Conservation (phyloP, 345 rosid species). For the Atalantia buxifolia region DNA sequence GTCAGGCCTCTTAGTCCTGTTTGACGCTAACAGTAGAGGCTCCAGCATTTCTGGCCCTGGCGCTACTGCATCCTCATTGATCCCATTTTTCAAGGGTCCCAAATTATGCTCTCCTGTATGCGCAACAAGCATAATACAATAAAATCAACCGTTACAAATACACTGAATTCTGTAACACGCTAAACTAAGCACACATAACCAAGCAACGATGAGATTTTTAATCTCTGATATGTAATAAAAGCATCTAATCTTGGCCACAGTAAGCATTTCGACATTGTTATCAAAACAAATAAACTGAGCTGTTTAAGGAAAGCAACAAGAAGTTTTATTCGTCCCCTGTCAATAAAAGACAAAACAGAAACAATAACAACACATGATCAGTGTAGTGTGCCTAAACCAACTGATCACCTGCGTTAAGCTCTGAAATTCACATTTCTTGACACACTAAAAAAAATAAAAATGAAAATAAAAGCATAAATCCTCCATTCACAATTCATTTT, state of each 20-base stretch:
- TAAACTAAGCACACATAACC: neutral
- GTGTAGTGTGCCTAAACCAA: neutral
- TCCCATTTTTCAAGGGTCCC: constrained; percentile 57
- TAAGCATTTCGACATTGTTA: neutral
- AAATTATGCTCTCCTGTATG: constrained; percentile 47
- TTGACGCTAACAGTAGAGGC: constrained; percentile 60
- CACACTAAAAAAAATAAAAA: neutral
- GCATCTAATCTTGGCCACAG: neutral
- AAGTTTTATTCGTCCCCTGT: neutral
- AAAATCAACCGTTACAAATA: neutral
- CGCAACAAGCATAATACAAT: constrained; percentile 4
- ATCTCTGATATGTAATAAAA: neutral
- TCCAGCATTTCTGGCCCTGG: constrained; percentile 50
- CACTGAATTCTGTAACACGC: neutral
- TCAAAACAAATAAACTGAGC: neutral
- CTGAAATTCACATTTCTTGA: constrained; percentile 1
- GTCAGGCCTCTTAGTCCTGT: constrained; percentile 85
- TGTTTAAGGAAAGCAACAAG: neutral
- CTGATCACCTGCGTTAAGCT: neutral
- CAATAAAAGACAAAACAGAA: neutral
- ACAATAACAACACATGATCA: neutral
- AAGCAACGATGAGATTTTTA: too few relatives aligned
- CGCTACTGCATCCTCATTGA: constrained; percentile 42
- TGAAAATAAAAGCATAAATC: neutral
- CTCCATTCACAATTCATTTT: constrained; percentile 4